A percentile compares a stretch with the other conserved stretches of the same genome.
Evolutionary conservation across 495 filamentous ascomycete genomes (phyloP).

Genomic region (Daldinia childiae): DNA sequence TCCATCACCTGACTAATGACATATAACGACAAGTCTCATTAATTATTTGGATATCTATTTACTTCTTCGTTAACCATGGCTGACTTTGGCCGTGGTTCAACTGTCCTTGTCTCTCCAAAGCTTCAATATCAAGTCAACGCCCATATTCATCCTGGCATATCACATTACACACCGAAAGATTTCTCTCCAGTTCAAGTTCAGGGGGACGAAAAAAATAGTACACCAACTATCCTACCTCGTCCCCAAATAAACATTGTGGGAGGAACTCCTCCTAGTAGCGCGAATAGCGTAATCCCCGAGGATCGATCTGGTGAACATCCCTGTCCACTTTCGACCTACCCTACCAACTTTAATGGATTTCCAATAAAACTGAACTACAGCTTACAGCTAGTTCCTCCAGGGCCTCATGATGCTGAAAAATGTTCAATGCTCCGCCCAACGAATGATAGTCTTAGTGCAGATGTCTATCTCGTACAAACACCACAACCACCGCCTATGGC

Average conservation of each 20-base stretch:
- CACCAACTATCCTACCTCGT: slow-evolving; percentile 22
- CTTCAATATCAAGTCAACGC: slow-evolving; percentile 26
- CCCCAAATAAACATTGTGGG: slow-evolving; percentile 19
- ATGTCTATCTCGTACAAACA: slow-evolving; percentile 25
- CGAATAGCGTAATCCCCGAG: slow-evolving; percentile 2
- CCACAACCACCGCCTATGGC: slow-evolving; percentile 18
- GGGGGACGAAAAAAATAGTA: slow-evolving; percentile 4
- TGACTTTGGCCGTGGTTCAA: slow-evolving; percentile 34
- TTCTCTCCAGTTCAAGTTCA: slow-evolving; percentile 7
- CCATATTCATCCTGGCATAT: slow-evolving; percentile 20
- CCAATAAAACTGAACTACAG: slow-evolving; percentile 23
- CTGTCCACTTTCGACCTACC: slow-evolving; percentile 1
- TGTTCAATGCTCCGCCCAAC: slow-evolving; percentile 2
- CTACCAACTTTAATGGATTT: slow-evolving; percentile 17
- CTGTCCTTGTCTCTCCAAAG: slow-evolving; percentile 37
- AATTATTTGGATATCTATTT: slow-evolving; percentile 18
- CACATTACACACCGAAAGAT: slow-evolving; percentile 19
- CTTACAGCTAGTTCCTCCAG: slow-evolving; percentile 22
- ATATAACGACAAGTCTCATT: slow-evolving; percentile 36
- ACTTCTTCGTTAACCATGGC: slow-evolving; percentile 33
- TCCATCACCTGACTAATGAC: slow-evolving; percentile 39
- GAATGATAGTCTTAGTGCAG: slow-evolving; percentile 8
- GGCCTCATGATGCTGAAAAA: slow-evolving; percentile 15
- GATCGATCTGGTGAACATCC: slow-evolving; percentile 8
- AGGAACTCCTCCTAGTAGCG: slow-evolving; percentile 16